Evolutionary conservation across 768 basidiomycete species (phyloP).

Genomic region (Clathrus columnatus): DNA sequence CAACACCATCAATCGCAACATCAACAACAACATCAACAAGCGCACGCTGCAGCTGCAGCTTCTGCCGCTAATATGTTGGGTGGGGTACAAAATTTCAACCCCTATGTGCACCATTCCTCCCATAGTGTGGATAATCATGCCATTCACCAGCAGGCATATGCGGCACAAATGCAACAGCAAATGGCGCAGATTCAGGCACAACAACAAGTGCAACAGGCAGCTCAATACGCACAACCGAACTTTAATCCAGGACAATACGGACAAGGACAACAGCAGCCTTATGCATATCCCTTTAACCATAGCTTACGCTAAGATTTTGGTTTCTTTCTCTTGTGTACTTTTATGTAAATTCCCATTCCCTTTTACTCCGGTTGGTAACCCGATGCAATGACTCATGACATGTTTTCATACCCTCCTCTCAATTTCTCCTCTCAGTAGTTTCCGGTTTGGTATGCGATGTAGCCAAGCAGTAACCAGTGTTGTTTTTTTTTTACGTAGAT

Average conservation of each 20-base stretch:
- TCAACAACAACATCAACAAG: conserved; percentile 16
- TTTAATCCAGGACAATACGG: background rate
- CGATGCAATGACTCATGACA: conserved; percentile 60
- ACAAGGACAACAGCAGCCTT: background rate
- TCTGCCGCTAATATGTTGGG: conserved; percentile 25
- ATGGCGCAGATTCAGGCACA: conserved; percentile 29
- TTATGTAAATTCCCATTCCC: background rate
- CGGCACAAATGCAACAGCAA: conserved; percentile 28
- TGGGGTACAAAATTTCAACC: background rate
- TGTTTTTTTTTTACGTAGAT: no score
- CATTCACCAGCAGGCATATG: conserved; percentile 21
- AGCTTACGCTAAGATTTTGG: conserved; percentile 3
- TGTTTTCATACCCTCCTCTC: conserved; percentile 50
- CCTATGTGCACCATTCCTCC: background rate
- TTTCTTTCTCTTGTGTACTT: background rate
- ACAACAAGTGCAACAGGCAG: conserved; percentile 25
- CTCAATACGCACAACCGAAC: conserved; percentile 13
- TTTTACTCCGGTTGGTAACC: background rate
- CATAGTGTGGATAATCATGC: background rate
- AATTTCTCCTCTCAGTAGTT: conserved; percentile 38
- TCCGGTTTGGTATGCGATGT: conserved; percentile 12
- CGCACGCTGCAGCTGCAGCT: conserved; percentile 33
- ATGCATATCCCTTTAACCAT: conserved; percentile 8
- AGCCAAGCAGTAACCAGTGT: no score
- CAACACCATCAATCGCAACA: conserved; percentile 11